Conservation (phyloP, 228 moss, liverwort and hornwort species). For the Sphagnum magellanicum region DNA sequence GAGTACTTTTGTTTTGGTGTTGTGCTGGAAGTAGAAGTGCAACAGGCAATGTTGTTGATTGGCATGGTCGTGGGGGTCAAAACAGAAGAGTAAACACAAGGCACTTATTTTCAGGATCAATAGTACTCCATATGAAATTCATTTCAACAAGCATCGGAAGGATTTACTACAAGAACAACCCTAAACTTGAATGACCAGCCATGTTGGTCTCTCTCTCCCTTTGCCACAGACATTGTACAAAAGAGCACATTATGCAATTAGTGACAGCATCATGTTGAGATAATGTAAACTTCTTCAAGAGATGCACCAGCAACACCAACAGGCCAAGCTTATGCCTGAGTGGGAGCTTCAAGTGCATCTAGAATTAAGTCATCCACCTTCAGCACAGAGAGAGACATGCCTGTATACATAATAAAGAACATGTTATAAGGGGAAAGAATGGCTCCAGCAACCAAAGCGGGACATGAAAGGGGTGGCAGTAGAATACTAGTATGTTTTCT, state of each 20-base stretch:
- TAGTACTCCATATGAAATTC: too few species aligned
- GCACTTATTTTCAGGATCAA: not conserved
- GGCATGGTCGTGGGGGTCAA: conserved; percentile 70
- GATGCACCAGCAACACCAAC: conserved; percentile 78
- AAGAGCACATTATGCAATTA: too few species aligned
- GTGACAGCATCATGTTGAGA: conserved; percentile 9
- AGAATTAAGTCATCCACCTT: conserved; percentile 85
- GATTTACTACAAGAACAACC: too few species aligned
- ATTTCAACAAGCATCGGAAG: too few species aligned
- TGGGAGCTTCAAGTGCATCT: conserved; percentile 62
- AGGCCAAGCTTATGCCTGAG: conserved; percentile 92
- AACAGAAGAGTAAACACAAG: conserved; percentile 9
- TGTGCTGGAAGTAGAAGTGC: conserved; percentile 67
- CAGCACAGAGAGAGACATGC: conserved; percentile 93
- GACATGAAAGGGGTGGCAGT: too few species aligned
- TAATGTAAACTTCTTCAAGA: conserved; percentile 12
- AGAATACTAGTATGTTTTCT: too few species aligned
- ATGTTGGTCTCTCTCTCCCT: too few species aligned
- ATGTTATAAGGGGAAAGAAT: too few species aligned
- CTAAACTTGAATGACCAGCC: too few species aligned
- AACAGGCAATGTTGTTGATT: conserved; percentile 84
- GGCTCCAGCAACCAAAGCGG: too few species aligned
- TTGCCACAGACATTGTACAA: too few species aligned
- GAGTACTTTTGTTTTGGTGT: conserved; percentile 15
- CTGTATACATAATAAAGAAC: conserved; percentile 14